phyloP scores from a whole-genome alignment of 192 early-diverging fungal species.

The Coemansia asiatica region DNA sequence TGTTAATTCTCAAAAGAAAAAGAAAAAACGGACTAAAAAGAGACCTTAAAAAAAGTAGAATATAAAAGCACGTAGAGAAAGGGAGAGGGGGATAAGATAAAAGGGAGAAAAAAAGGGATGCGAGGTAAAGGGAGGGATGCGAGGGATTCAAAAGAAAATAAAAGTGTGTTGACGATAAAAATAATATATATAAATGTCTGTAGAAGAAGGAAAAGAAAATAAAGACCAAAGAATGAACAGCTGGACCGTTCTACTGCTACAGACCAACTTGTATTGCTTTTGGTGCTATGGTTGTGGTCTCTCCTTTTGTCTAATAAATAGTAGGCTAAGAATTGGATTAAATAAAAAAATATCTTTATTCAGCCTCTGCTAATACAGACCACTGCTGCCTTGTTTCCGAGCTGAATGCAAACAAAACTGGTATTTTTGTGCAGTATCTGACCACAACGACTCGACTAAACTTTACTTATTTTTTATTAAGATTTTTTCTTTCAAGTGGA shows the following conservation, averaged over 20 bases:
- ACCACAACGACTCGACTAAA: neutral
- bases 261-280: neutral
- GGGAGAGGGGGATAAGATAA: neutral
- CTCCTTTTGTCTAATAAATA: neutral
- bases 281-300: neutral
- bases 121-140: conserved; percentile 3
- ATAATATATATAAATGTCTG: neutral
- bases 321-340: neutral
- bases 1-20: neutral
- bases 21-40: neutral
- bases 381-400: neutral
- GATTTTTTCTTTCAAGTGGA: too few relatives aligned
- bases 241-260: neutral
- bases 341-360: too few relatives aligned
- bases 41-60: neutral
- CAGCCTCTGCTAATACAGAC: neutral
- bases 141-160: conserved; percentile 7
- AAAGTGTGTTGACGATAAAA: neutral
- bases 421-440: neutral
- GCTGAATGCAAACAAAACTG: neutral
- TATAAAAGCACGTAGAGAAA: neutral
- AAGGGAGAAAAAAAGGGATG: conserved; percentile 7
- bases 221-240: neutral
- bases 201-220: neutral
- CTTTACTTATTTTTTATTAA: too few relatives aligned